Percentiles rank a stretch among this genome's conserved stretches.
phyloP scores from a whole-genome alignment of 192 early-diverging fungal species.

The Backusella macrospora region DNA sequence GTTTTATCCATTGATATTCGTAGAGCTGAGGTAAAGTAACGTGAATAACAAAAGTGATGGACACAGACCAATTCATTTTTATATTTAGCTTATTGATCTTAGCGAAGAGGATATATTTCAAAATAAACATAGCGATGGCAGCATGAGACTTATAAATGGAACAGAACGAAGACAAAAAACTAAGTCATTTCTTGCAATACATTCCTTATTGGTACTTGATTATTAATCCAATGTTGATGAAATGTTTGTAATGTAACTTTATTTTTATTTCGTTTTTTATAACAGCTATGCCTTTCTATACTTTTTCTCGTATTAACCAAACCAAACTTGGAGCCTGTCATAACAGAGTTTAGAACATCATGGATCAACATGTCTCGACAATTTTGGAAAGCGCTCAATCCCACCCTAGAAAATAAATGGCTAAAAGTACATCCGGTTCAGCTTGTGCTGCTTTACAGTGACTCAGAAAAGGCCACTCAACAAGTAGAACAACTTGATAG shows the following conservation, averaged over 20 bases:
- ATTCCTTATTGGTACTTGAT: slow-evolving; percentile 9
- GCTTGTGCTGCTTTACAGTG: slow-evolving; percentile 13
- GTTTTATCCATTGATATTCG: slow-evolving; percentile 81
- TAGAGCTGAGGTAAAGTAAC: slow-evolving; percentile 61
- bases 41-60: not conserved
- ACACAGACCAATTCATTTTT: not conserved
- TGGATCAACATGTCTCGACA: slow-evolving; percentile 2
- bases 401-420: slow-evolving; percentile 27
- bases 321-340: not conserved
- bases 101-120: slow-evolving; percentile 20
- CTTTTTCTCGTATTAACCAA: not conserved
- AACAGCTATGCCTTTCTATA: not conserved
- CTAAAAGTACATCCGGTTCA: slow-evolving; percentile 29
- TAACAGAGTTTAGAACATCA: not conserved
- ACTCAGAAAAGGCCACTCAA: not conserved
- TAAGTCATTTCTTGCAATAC: not conserved
- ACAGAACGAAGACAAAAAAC: not conserved
- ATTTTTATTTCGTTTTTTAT: not conserved
- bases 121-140: not conserved
- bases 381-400: slow-evolving; percentile 5
- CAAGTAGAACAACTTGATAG: not conserved
- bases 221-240: not conserved
- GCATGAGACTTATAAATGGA: slow-evolving; percentile 10
- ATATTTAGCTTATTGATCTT: slow-evolving; percentile 34
- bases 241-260: not conserved